phyloP scores from a whole-genome alignment of 148 eudicot species.

The Vaccinium vitisidaea region DNA sequence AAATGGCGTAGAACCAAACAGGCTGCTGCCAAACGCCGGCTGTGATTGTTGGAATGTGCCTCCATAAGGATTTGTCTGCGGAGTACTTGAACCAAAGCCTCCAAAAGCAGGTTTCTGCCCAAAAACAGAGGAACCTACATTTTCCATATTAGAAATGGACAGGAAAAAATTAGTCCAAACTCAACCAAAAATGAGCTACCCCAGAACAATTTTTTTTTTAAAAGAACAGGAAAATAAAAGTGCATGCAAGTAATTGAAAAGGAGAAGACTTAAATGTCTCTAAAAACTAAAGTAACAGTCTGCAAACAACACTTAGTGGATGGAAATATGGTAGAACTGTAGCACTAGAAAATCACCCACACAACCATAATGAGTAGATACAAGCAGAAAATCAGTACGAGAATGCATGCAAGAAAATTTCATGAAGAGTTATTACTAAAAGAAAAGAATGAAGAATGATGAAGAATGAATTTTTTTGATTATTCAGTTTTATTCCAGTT shows the following conservation, averaged over 20 bases:
- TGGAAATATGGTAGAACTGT: background rate
- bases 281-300: background rate
- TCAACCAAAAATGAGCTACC: background rate
- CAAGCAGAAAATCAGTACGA: background rate
- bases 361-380: background rate
- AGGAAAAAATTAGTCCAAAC: background rate
- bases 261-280: background rate
- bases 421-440: background rate
- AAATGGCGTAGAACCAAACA: constrained; percentile 74
- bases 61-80: constrained; percentile 87
- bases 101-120: constrained; percentile 89
- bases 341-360: background rate
- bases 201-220: background rate
- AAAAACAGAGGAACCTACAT: constrained; percentile 63
- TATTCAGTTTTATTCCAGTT: background rate
- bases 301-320: background rate
- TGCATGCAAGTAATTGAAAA: background rate
- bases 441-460: background rate
- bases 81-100: constrained; percentile 66
- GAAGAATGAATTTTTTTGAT: background rate
- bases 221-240: background rate
- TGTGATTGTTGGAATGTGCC: constrained; percentile 82
- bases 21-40: constrained; percentile 77
- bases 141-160: background rate
- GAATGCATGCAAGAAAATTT: background rate